Base-by-base conservation (phyloP, 495 filamentous ascomycete genomes). In the Friedmanniomyces simplex region DNA sequence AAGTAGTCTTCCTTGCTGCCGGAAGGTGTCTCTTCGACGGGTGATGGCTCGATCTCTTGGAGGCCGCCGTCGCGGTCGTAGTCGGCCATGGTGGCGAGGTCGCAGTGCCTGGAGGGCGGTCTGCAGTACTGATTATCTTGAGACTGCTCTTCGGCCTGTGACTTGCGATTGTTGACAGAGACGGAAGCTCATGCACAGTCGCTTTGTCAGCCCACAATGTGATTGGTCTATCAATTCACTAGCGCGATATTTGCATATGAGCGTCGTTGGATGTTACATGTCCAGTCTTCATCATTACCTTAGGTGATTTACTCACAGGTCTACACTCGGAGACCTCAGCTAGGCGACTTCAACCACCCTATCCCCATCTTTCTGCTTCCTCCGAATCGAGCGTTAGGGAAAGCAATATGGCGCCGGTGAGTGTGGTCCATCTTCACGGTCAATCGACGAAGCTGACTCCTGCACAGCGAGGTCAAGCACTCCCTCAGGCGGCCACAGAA, bases 11-110 rank as follows among this genome's bases (percentile, higher is more conserved):
- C 81, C 50, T 67, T 71, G 58, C 79, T 76, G 22, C 78, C 72
- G 0, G 75, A 70, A 11, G 77, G 78, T 4, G 63, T 72, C 36
- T 82, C 80, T 13, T 91, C 85, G 28, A 94, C 85, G 0, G 90
- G 90, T 11, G 82, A 81, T 11, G 90, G 90, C 43, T 94, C 90
- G 26, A 96, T 73, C 56, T 90, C 80, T 52, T 85, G 77, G 62
- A 96, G 79, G 26, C 84, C 87, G 34, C 81, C 69, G 34, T 59
- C 7, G 11, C 55, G 34, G 12, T 60, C 64, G 22, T 58, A 55
- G 47, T 68, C 64, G 21, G 63, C 56, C 60, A 56, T 56, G 43
- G 7, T 55, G 30, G 30, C 16, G 46, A 49, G n/a, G n/a, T n/a
- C n/a, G n/a, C n/a, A n/a, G n/a, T n/a, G n/a, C n/a, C n/a, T n/a